Percentiles rank a stretch among this genome's conserved stretches.
phyloP scores from a whole-genome alignment of 106 monocot genomes.

The Triglochin maritima region DNA sequence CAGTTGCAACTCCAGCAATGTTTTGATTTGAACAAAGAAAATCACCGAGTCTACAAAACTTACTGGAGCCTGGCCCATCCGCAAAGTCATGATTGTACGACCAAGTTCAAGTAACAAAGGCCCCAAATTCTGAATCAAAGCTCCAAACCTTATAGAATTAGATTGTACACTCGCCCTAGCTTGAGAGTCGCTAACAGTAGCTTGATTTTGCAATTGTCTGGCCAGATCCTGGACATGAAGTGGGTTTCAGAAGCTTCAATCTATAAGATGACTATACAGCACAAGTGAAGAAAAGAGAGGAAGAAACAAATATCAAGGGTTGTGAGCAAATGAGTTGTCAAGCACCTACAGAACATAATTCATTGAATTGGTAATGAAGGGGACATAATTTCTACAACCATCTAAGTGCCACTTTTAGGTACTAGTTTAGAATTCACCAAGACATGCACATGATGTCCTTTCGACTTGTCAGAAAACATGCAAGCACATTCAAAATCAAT shows the following conservation, averaged over 20 bases:
- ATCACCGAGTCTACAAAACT: slow-evolving; percentile 13
- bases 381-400: no score
- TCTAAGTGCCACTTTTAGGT: no score
- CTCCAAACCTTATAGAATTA: slow-evolving; percentile 50
- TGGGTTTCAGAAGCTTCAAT: not conserved
- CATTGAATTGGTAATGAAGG: no score
- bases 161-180: slow-evolving; percentile 44
- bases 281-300: not conserved
- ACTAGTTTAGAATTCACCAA: no score
- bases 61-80: slow-evolving; percentile 71
- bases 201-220: slow-evolving; percentile 42
- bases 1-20: not conserved
- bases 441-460: no score
- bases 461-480: no score
- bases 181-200: slow-evolving; percentile 29
- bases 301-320: not conserved
- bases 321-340: no score
- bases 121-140: slow-evolving; percentile 65
- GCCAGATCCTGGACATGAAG: slow-evolving; percentile 48
- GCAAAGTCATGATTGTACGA: slow-evolving; percentile 81
- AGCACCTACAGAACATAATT: no score
- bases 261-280: not conserved
- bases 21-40: slow-evolving; percentile 1
- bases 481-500: no score
- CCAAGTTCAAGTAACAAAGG: slow-evolving; percentile 87